These are phyloP conservation scores for Gossypium longicalyx DNA, from an alignment of 345 rosid species.

Conservation along the genomic window DNA sequence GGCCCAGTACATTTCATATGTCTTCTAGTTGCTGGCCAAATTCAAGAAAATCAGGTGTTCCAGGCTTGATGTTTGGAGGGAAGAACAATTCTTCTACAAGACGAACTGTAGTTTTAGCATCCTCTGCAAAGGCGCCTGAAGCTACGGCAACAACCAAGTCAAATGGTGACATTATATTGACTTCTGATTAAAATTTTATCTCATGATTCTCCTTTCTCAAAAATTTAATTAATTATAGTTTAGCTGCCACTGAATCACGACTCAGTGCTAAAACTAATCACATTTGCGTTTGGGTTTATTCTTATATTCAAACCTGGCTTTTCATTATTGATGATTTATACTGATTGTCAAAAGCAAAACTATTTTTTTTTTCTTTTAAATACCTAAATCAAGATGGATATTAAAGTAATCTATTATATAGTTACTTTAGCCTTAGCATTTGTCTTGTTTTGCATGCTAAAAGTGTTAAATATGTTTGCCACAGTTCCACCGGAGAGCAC, in stretches of 20 bases:
- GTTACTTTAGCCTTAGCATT: not conserved
- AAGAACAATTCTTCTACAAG: conserved; percentile 22
- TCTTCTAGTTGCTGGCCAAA: conserved; percentile 25
- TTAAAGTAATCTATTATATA: not conserved
- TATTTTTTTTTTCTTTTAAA: not conserved
- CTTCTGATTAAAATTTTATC: not conserved
- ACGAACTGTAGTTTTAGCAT: conserved; percentile 25
- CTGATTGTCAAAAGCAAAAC: not conserved
- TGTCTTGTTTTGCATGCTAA: not conserved
- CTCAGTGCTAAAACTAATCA: not conserved
- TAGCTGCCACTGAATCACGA: conserved; percentile 1
- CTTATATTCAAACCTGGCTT: not conserved
- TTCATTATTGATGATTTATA: not conserved
- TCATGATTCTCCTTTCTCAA: not conserved
- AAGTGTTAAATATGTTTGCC: conserved; percentile 12
- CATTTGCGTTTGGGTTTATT: not conserved
- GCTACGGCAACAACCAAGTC: conserved; percentile 38
- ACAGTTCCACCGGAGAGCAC: conserved; percentile 35
- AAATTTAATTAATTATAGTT: not conserved
- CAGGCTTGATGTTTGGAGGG: conserved; percentile 23
- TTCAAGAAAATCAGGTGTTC: conserved; percentile 28
- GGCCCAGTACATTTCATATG: conserved; percentile 25
- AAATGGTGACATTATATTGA: conserved; percentile 40
- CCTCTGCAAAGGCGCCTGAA: conserved; percentile 47
- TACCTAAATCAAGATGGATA: not conserved